Evolutionary conservation across 2,329 filamentous ascomycete species (phyloP).

Genomic region (Aspergillus tamarii): DNA sequence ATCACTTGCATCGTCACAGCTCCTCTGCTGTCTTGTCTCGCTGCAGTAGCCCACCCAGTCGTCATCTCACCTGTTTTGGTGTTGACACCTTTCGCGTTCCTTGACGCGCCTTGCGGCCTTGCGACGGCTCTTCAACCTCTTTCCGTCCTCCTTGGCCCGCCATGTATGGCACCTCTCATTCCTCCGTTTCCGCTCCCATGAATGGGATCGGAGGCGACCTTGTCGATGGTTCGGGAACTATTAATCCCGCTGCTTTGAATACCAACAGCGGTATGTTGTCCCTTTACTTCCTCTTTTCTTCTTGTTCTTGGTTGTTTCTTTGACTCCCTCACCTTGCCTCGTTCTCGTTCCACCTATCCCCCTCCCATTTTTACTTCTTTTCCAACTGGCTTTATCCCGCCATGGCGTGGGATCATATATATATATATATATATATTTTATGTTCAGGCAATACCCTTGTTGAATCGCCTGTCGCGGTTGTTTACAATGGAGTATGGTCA

Average conservation of each 20-base stretch:
- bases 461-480: slow-evolving; percentile 7
- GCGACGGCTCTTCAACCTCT: slow-evolving; percentile 32
- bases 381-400: neutral
- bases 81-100: slow-evolving; percentile 29
- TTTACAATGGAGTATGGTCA: slow-evolving; percentile 6
- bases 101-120: slow-evolving; percentile 37
- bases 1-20: slow-evolving; percentile 25
- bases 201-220: slow-evolving; percentile 60
- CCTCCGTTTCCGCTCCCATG: slow-evolving; percentile 65
- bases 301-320: neutral
- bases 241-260: slow-evolving; percentile 86
- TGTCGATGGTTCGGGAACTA: slow-evolving; percentile 79
- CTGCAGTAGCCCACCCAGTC: slow-evolving; percentile 22
- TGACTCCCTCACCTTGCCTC: neutral
- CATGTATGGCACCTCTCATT: slow-evolving; percentile 53
- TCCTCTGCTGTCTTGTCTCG: slow-evolving; percentile 16
- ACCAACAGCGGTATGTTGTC: slow-evolving; percentile 65
- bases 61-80: slow-evolving; percentile 19
- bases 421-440: no score
- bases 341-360: neutral
- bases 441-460: neutral
- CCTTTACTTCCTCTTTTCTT: slow-evolving; percentile 1
- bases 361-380: neutral
- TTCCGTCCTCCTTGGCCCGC: slow-evolving; percentile 35
- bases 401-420: neutral